phyloP scores from a whole-genome alignment of 2,329 filamentous ascomycete genomes.

The Fusarium compactum region DNA sequence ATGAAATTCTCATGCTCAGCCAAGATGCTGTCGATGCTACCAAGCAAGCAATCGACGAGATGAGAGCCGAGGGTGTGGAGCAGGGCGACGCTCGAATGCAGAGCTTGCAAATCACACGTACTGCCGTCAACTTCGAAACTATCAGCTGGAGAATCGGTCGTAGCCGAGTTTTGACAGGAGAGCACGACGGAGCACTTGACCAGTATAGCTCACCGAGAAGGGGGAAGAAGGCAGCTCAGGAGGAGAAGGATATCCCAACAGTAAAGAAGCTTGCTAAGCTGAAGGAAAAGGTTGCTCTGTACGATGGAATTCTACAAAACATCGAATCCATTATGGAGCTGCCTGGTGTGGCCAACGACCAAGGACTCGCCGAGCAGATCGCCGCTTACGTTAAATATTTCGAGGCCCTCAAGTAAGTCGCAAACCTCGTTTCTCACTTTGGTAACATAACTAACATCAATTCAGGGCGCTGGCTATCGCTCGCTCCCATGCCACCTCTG shows the following conservation, averaged over 20 bases:
- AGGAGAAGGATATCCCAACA: constrained; percentile 72
- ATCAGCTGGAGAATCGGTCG: constrained; percentile 95
- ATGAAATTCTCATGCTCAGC: constrained; percentile 87
- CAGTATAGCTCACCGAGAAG: constrained; percentile 64
- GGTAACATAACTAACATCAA: constrained; percentile 34
- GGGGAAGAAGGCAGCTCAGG: constrained; percentile 57
- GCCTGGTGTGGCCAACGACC: constrained; percentile 88
- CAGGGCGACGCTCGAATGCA: constrained; percentile 91
- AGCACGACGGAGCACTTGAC: constrained; percentile 77
- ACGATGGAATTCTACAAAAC: constrained; percentile 91
- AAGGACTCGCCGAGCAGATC: constrained; percentile 80
- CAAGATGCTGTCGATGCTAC: constrained; percentile 96
- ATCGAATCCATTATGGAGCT: constrained; percentile 90
- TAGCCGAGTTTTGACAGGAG: constrained; percentile 89
- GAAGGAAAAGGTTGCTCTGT: constrained; percentile 88
- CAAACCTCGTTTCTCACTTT: background rate
- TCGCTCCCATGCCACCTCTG: constrained; percentile 82
- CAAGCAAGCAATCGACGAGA: constrained; percentile 91
- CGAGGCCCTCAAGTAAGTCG: constrained; percentile 81
- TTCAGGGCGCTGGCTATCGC: constrained; percentile 84
- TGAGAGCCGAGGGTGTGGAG: constrained; percentile 83
- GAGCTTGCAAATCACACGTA: constrained; percentile 89
- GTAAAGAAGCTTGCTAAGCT: constrained; percentile 83
- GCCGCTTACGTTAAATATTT: constrained; percentile 86
- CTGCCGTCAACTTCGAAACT: constrained; percentile 93